Conservation (phyloP, 2,329 filamentous ascomycete genomes). For the Neoscytalidium dimidiatum region DNA sequence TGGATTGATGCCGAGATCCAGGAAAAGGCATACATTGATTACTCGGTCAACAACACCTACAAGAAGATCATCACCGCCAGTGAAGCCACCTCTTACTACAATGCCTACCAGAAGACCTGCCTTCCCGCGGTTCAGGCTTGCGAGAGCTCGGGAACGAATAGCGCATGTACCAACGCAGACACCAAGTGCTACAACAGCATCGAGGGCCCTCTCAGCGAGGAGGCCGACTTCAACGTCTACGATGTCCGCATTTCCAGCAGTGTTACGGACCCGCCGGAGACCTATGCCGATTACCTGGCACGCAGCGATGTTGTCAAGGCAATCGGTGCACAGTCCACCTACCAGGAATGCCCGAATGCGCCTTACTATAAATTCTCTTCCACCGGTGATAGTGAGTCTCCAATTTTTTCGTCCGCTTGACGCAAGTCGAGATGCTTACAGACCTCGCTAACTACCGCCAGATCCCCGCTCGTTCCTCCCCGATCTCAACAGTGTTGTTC, state of each 20-base stretch:
- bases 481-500: conserved; percentile 14
- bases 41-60: conserved; percentile 17
- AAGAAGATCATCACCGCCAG: conserved; percentile 13
- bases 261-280: conserved; percentile 13
- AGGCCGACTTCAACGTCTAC: conserved; percentile 19
- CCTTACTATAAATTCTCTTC: conserved; percentile 34
- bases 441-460: not conserved
- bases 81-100: conserved; percentile 11
- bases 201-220: conserved; percentile 36
- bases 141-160: conserved; percentile 14
- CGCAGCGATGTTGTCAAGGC: conserved; percentile 54
- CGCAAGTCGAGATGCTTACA: too few species aligned
- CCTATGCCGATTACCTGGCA: conserved; percentile 49
- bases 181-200: conserved; percentile 47
- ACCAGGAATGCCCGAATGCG: conserved; percentile 38
- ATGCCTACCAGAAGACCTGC: conserved; percentile 16
- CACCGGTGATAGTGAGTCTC: conserved; percentile 10
- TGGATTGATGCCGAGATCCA: conserved; percentile 41
- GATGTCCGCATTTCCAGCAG: conserved; percentile 11
- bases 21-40: conserved; percentile 21
- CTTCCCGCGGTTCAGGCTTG: conserved; percentile 17
- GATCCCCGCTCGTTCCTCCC: conserved; percentile 16
- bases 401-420: too few species aligned
- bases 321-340: conserved; percentile 25
- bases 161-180: conserved; percentile 25